phyloP scores from a whole-genome alignment of 208 protist genomes.

The Herpetomonas tarakana region DNA sequence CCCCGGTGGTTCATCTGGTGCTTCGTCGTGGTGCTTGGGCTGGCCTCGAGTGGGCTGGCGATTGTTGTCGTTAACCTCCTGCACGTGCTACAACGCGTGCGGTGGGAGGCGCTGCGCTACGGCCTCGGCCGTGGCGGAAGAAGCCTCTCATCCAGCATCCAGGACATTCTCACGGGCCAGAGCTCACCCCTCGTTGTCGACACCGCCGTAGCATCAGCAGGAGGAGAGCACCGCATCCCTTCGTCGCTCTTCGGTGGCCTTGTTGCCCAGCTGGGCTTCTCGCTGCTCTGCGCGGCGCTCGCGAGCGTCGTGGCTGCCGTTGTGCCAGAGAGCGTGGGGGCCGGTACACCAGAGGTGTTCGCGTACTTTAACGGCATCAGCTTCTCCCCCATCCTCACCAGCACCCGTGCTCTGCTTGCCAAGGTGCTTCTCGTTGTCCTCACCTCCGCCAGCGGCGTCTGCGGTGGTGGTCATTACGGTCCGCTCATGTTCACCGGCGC shows the following conservation, averaged over 20 bases:
- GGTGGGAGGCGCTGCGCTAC: slow-evolving; percentile 46
- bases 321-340: slow-evolving; percentile 36
- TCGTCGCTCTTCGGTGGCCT: slow-evolving; percentile 27
- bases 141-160: too few species aligned
- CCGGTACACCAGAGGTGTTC: slow-evolving; percentile 40
- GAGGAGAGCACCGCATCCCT: too few species aligned
- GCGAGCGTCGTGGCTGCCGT: slow-evolving; percentile 33
- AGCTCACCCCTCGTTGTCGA: neutral
- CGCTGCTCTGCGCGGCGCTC: slow-evolving; percentile 22
- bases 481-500: slow-evolving; percentile 38
- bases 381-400: slow-evolving; percentile 33
- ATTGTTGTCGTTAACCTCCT: slow-evolving; percentile 28
- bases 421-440: slow-evolving; percentile 30
- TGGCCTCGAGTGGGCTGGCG: slow-evolving; percentile 32
- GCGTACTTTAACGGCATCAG: slow-evolving; percentile 55
- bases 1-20: slow-evolving; percentile 69
- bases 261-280: slow-evolving; percentile 27
- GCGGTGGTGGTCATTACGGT: slow-evolving; percentile 36
- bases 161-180: neutral
- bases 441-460: slow-evolving; percentile 44
- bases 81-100: slow-evolving; percentile 40
- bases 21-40: slow-evolving; percentile 40
- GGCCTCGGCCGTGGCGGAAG: too few species aligned
- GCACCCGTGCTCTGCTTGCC: slow-evolving; percentile 31
- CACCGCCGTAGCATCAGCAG: neutral